A percentile compares a stretch with the other conserved stretches of the same genome.
These are phyloP conservation scores for Fragilaria radians DNA, from an alignment of 108 stramenopile genomes.

Conservation along the genomic window DNA sequence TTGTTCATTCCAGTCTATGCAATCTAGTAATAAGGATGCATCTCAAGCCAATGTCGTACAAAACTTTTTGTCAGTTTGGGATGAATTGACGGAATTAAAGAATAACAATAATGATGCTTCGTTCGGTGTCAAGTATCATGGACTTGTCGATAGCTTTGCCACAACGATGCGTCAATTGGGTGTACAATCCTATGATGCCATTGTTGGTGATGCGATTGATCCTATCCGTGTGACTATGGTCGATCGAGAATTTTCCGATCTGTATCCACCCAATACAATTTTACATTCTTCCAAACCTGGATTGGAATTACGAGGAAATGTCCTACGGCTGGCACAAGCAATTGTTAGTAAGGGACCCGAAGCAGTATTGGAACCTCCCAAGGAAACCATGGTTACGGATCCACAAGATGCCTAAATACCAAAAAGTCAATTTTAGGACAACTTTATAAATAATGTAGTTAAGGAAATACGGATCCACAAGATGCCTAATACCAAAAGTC, in stretches of 20 bases:
- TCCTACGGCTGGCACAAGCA: conserved; percentile 52
- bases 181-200: conserved; percentile 37
- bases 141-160: conserved; percentile 29
- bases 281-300: conserved; percentile 38
- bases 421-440: too few species aligned
- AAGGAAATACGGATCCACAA: too few species aligned
- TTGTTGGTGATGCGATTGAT: conserved; percentile 42
- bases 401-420: too few species aligned
- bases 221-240: conserved; percentile 37
- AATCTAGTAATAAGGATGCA: conserved; percentile 33
- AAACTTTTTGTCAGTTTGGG: conserved; percentile 58
- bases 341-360: conserved; percentile 57
- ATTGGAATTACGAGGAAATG: conserved; percentile 66
- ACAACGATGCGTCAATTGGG: conserved; percentile 46
- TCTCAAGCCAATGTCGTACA: conserved; percentile 40
- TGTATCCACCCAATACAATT: conserved; percentile 40
- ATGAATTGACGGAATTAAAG: conserved; percentile 41
- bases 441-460: too few species aligned
- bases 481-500: too few species aligned
- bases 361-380: conserved; percentile 11
- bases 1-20: conserved; percentile 29
- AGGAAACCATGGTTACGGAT: too few species aligned
- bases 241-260: conserved; percentile 41
- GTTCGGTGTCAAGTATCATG: conserved; percentile 53
- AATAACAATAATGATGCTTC: conserved; percentile 38